phyloP scores from a whole-genome alignment of 192 early-diverging fungal genomes.

The Linnemannia zychae region DNA sequence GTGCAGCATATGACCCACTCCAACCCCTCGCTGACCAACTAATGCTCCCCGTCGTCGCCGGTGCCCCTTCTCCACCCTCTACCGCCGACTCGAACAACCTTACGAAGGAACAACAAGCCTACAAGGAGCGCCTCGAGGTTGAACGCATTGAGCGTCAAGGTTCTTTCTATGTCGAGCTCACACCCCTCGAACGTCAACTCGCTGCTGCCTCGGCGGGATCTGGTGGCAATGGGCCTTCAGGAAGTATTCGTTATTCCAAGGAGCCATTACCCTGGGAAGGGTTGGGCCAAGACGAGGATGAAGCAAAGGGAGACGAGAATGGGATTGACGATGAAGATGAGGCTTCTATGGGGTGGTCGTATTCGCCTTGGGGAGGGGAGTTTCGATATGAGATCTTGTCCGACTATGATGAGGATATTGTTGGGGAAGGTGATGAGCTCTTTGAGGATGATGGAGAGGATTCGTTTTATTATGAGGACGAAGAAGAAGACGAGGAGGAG shows the following conservation, averaged over 20 bases:
- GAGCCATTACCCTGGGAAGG: constrained; percentile 52
- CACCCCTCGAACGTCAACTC: not conserved
- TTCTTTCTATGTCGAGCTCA: constrained; percentile 36
- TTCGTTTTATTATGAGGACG: not conserved
- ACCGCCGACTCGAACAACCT: not conserved
- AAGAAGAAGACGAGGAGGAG: not conserved
- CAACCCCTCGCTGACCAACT: constrained; percentile 19
- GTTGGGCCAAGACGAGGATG: constrained; percentile 6
- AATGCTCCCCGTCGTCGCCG: constrained; percentile 23
- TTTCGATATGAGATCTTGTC: constrained; percentile 17
- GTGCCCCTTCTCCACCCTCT: constrained; percentile 17
- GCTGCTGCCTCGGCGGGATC: not conserved
- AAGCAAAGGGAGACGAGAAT: not conserved
- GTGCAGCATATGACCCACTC: constrained; percentile 21
- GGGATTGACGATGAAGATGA: not conserved
- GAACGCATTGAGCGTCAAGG: constrained; percentile 16
- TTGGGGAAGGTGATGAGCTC: not conserved
- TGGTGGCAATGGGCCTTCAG: not conserved
- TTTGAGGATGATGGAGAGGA: not conserved
- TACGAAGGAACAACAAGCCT: constrained; percentile 15
- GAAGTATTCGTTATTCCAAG: constrained; percentile 5
- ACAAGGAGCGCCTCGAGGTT: constrained; percentile 19
- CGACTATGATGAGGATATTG: not conserved
- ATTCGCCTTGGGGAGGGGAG: constrained; percentile 25
- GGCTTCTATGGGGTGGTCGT: not conserved